Conservation (phyloP, 225 moss, liverwort and hornwort genomes). For the Rhytidiadelphus loreus region DNA sequence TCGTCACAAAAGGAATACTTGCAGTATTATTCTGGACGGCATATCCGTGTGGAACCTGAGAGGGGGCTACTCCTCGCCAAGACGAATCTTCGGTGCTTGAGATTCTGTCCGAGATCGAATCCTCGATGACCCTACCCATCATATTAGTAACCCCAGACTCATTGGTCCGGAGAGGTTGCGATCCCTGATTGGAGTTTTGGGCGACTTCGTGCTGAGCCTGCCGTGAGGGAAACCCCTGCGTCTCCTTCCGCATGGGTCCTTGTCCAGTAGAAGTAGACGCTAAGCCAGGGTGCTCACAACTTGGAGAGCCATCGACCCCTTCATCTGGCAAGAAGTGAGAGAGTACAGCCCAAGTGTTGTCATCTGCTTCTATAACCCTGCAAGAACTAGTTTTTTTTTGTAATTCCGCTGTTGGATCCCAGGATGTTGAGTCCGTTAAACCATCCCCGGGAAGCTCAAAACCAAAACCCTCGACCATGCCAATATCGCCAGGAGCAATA, state of each 20-base stretch:
- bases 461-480: not conserved
- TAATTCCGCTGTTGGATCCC: not conserved
- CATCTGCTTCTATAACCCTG: not conserved
- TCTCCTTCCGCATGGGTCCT: not conserved
- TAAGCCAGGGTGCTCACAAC: not conserved
- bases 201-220: not conserved
- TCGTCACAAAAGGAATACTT: not conserved
- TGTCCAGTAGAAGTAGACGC: not conserved
- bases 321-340: conserved; percentile 2
- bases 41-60: not conserved
- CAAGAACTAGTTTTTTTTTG: not conserved
- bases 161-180: not conserved
- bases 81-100: conserved; percentile 9
- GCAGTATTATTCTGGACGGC: not conserved
- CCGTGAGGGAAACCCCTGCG: not conserved
- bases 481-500: not conserved
- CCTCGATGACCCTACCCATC: not conserved
- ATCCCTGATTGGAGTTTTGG: not conserved
- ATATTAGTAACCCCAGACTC: not conserved
- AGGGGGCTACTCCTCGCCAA: not conserved
- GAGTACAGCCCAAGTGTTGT: conserved; percentile 6
- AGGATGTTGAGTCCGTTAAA: not conserved
- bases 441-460: not conserved
- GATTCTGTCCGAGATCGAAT: conserved; percentile 1
- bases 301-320: not conserved